phyloP scores from a whole-genome alignment of 345 rosid genomes.

The Salix viminalis region DNA sequence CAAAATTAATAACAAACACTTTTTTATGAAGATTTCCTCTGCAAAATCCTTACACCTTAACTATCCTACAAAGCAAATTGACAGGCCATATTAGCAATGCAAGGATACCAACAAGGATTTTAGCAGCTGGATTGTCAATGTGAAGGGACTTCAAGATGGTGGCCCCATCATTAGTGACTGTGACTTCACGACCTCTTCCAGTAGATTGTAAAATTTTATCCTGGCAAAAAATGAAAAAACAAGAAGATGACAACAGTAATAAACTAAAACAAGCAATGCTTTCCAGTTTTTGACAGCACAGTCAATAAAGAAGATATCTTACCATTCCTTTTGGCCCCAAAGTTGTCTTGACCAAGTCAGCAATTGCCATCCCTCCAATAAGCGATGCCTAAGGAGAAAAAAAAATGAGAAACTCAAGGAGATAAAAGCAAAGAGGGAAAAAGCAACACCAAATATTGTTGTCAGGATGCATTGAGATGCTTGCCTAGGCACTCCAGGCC shows the following conservation, averaged over 20 bases:
- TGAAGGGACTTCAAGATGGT: slow-evolving; percentile 93
- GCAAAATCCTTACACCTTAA: no score
- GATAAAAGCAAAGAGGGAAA: no score
- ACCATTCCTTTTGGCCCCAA: slow-evolving; percentile 99
- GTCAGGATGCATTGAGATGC: no score
- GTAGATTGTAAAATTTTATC: slow-evolving; percentile 97
- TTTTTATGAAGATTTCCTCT: no score
- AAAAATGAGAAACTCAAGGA: no score
- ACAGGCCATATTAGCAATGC: background rate
- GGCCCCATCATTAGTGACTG: slow-evolving; percentile 97
- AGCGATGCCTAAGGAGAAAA: slow-evolving; percentile 59
- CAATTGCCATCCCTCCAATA: slow-evolving; percentile 91
- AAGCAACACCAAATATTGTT: no score
- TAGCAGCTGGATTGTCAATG: slow-evolving; percentile 94
- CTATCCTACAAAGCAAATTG: background rate
- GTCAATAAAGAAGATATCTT: slow-evolving; percentile 4
- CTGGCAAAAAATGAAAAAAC: slow-evolving; percentile 27
- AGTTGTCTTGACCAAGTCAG: slow-evolving; percentile 90
- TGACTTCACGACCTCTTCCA: slow-evolving; percentile 71
- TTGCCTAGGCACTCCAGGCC: no score
- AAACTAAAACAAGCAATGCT: background rate
- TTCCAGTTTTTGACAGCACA: background rate
- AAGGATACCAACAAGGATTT: slow-evolving; percentile 90
- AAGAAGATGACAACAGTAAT: slow-evolving; percentile 4
- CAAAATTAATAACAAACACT: no score